Conservation (phyloP, 179 eudicot genomes). For the Vitellaria paradoxa region DNA sequence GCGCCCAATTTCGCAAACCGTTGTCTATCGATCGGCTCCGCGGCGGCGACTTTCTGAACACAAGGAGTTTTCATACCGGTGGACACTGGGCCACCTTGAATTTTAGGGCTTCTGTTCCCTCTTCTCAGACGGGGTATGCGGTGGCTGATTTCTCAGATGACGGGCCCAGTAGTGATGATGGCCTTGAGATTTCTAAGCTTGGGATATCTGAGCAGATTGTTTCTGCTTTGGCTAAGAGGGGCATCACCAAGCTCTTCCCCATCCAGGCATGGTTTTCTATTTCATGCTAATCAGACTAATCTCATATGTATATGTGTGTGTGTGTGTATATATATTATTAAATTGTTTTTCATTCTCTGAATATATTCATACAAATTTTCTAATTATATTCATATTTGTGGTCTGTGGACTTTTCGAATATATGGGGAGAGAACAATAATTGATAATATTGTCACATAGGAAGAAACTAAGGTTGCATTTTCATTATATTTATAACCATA, state of each 20-base stretch:
- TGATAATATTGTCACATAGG: too few relatives aligned
- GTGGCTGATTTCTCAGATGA: constrained; percentile 54
- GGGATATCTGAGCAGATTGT: constrained; percentile 54
- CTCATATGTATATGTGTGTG: not conserved
- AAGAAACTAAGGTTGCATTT: too few relatives aligned
- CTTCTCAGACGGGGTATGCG: constrained; percentile 48
- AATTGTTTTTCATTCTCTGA: too few relatives aligned
- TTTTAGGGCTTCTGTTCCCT: constrained; percentile 36
- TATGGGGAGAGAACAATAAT: too few relatives aligned
- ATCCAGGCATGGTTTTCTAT: constrained; percentile 57
- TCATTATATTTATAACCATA: too few relatives aligned
- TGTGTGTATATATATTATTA: too few relatives aligned
- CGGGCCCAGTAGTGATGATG: constrained; percentile 34
- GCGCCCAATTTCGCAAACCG: not conserved
- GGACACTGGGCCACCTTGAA: constrained; percentile 10
- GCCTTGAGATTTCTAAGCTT: constrained; percentile 77
- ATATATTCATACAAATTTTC: too few relatives aligned
- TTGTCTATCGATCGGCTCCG: not conserved
- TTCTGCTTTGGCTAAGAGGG: constrained; percentile 50
- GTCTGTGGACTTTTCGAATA: too few relatives aligned
- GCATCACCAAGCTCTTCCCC: constrained; percentile 85
- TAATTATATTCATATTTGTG: too few relatives aligned
- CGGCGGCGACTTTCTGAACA: not conserved
- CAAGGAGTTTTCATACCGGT: constrained; percentile 20
- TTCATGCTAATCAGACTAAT: not conserved